These are phyloP conservation scores for Clonostachys solani DNA, from an alignment of 2,329 filamentous ascomycete species.

Conservation along the genomic window DNA sequence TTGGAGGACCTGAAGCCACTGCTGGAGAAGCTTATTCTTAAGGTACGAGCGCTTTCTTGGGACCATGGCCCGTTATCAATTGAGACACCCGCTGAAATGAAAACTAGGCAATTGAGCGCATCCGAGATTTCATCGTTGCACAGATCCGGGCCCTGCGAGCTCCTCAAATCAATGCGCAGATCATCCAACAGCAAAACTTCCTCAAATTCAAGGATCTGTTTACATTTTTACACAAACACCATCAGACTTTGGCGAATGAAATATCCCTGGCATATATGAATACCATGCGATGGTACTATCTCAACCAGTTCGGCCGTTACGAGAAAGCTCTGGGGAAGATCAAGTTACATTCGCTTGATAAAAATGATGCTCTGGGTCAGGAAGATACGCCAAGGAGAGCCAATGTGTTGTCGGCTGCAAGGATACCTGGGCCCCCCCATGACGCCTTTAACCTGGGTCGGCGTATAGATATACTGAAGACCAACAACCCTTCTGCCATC, in stretches of 20 bases:
- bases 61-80: conserved; percentile 1
- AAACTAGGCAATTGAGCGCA: conserved; percentile 76
- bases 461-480: conserved; percentile 76
- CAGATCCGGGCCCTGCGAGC: conserved; percentile 93
- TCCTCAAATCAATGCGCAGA: conserved; percentile 93
- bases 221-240: conserved; percentile 77
- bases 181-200: conserved; percentile 92
- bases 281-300: conserved; percentile 98
- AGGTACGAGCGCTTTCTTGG: conserved; percentile 41
- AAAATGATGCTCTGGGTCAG: conserved; percentile 75
- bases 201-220: conserved; percentile 85
- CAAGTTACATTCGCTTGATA: conserved; percentile 78
- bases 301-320: conserved; percentile 87
- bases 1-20: conserved; percentile 81
- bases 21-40: conserved; percentile 77
- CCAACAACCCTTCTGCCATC: conserved; percentile 68
- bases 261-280: conserved; percentile 94
- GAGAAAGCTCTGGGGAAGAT: conserved; percentile 79
- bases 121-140: conserved; percentile 88
- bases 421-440: conserved; percentile 55
- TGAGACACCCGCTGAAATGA: conserved; percentile 1
- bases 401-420: conserved; percentile 45
- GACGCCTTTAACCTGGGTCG: conserved; percentile 89
- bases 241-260: conserved; percentile 79
- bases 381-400: conserved; percentile 68